Evolutionary conservation across 805 yeast genomes (phyloP), one percentile per base, ranked within the genome.

Genomic region (Saccharomycopsis guyanensis): DNA sequence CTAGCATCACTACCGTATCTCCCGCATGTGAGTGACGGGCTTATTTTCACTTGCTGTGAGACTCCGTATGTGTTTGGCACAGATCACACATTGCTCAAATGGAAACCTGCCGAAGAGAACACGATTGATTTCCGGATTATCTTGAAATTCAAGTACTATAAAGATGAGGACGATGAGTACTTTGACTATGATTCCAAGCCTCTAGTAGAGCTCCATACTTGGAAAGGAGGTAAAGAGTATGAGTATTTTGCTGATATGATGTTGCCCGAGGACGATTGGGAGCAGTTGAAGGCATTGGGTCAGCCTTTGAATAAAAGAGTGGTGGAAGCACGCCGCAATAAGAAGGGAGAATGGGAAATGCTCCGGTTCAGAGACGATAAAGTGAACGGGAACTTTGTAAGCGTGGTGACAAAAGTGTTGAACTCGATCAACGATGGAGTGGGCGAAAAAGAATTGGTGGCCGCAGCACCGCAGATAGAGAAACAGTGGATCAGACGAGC

Each of bases 71-170:
- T 77, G 2, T 78, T 81, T 52, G 97, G 97, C 12, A 91, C 97
- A 1, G 97, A 93, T 62, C 73, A 78, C 0, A 77, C 87, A 4
- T 68, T 93, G 42, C 66, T 93, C 46, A 93, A 94, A 64, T 93
- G 99, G 99, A 93, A 93, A 59, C 97, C 98, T 2, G 86, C 95
- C 10, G 86, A 86, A 52, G 98, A 91, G 62, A 94, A 93, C 57
- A 83, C 97, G 0, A 77, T 94, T 38, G 99, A 93, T 64, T 93
- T 86, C 64, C 80, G 80, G 59, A 63, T 93, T 50, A 70, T 71
- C 29, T 62, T 87, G 49, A 72, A 72, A 31, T 85, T 86, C 56
- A 76, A 79, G 15, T 55, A 63, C 6, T 78, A 55, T 55, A 72
- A 72, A 39, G 91, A 84, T 59, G 75, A 75, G 4, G 85, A 80